phyloP scores from a whole-genome alignment of 306 rosid genomes.

The Trichosanthes cucumerina region DNA sequence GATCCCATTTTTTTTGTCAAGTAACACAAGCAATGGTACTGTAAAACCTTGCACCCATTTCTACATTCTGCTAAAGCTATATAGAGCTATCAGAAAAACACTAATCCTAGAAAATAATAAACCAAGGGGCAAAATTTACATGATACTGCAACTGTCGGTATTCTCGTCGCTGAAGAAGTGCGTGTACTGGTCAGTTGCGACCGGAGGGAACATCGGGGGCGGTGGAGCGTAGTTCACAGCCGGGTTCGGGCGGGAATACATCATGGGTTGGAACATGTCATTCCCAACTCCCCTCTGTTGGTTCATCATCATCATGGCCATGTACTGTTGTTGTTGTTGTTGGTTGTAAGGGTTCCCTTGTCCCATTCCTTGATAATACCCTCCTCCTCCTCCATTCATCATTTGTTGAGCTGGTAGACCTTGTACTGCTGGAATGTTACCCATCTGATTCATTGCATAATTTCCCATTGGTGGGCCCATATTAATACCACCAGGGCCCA shows the following conservation, averaged over 20 bases:
- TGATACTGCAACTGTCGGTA: constrained; percentile 63
- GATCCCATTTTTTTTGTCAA: constrained; percentile 4
- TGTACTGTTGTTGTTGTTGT: constrained; percentile 36
- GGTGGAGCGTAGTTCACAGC: constrained; percentile 41
- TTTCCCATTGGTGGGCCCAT: constrained; percentile 26
- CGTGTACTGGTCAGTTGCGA: constrained; percentile 37
- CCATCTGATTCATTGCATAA: constrained; percentile 38
- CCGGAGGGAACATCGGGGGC: constrained; percentile 40
- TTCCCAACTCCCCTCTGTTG: constrained; percentile 54
- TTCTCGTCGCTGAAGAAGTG: constrained; percentile 79
- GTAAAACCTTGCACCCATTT: constrained; percentile 6
- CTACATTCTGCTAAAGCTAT: constrained; percentile 3
- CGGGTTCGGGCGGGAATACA: constrained; percentile 43
- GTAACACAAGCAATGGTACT: constrained; percentile 16
- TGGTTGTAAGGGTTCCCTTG: constrained; percentile 39
- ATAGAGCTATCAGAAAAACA: constrained; percentile 11
- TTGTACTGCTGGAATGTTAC: constrained; percentile 62
- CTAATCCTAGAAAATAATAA: constrained; percentile 16
- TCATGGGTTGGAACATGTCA: constrained; percentile 66
- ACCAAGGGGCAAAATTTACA: constrained; percentile 32
- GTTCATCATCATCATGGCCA: constrained; percentile 89
- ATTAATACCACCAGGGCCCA: constrained; percentile 2
- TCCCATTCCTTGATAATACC: constrained; percentile 54
- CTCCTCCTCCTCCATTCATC: constrained; percentile 48
- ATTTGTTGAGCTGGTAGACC: constrained; percentile 60